A percentile compares a stretch with the other conserved stretches of the same genome.
These are phyloP conservation scores for Podochytrium sp. DNA, from an alignment of 192 early-diverging fungal species.

Conservation along the genomic window DNA sequence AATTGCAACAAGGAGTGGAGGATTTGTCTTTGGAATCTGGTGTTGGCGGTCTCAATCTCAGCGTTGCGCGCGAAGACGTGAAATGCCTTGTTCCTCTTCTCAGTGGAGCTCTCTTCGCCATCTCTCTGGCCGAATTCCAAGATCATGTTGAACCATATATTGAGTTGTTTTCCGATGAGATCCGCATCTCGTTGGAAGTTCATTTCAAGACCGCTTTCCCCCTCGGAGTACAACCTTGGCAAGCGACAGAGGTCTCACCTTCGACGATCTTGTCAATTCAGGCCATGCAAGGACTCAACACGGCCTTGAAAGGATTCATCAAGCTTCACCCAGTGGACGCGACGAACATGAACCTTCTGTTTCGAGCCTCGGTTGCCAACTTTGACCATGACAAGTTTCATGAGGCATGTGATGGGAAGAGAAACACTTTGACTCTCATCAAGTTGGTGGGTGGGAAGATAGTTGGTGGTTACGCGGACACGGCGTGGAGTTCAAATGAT, in stretches of 20 bases:
- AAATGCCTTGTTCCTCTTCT: too few relatives aligned
- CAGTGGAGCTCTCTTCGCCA: too few relatives aligned
- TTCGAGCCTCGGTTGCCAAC: not conserved
- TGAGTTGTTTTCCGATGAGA: not conserved
- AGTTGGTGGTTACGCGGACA: not conserved
- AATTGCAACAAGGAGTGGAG: not conserved
- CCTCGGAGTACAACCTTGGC: not conserved
- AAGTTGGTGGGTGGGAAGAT: not conserved
- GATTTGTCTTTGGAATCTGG: not conserved
- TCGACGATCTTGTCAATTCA: not conserved
- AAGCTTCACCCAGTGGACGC: not conserved
- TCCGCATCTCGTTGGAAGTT: not conserved
- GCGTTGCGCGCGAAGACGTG: too few relatives aligned
- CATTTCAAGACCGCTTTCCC: not conserved
- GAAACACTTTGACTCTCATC: not conserved
- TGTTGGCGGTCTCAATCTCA: too few relatives aligned
- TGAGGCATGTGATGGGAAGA: not conserved
- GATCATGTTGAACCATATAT: not conserved
- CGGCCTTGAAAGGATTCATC: not conserved
- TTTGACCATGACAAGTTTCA: not conserved
- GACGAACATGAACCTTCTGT: not conserved
- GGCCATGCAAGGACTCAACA: not conserved
- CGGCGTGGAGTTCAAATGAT: not conserved
- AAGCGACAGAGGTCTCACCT: not conserved
- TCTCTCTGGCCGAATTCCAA: not conserved